A percentile compares a stretch with the other conserved stretches of the same genome.
These are phyloP conservation scores for Elaeagnus macrophylla DNA, from an alignment of 306 rosid species.

Conservation along the genomic window DNA sequence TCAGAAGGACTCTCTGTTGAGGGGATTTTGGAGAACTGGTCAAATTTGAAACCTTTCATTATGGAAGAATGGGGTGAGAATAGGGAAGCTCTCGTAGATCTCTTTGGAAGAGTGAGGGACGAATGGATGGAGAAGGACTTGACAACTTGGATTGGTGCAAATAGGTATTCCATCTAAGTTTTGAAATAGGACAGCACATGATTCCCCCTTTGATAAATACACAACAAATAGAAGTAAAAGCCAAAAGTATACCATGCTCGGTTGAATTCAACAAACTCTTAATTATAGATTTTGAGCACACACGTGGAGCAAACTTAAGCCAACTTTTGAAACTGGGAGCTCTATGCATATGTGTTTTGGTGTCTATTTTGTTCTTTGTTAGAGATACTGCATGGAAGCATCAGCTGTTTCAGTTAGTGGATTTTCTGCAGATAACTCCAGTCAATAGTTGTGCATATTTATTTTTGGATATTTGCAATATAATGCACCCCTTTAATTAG, in stretches of 20 bases:
- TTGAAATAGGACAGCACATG: slow-evolving; percentile 7
- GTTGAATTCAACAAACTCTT: background rate
- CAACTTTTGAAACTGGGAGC: background rate
- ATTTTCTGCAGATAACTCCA: too few species aligned
- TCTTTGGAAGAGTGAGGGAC: slow-evolving; percentile 77
- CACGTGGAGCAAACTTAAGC: background rate
- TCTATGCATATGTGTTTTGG: background rate
- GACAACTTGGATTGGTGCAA: slow-evolving; percentile 68
- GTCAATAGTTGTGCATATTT: too few species aligned
- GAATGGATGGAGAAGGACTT: slow-evolving; percentile 78
- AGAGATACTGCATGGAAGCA: background rate
- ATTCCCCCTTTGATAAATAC: slow-evolving; percentile 2
- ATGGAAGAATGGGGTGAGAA: slow-evolving; percentile 75
- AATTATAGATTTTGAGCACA: background rate
- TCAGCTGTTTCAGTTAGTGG: background rate
- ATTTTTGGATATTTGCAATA: background rate
- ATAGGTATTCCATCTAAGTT: slow-evolving; percentile 50
- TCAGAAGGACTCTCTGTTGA: slow-evolving; percentile 65
- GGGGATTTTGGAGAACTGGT: slow-evolving; percentile 77
- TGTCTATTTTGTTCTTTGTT: background rate
- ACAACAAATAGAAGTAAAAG: background rate
- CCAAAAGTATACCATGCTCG: background rate
- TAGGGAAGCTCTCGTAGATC: slow-evolving; percentile 45
- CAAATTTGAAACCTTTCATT: slow-evolving; percentile 53
- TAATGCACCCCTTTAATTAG: background rate